Evolutionary conservation across 345 rosid genomes (phyloP).

Genomic region (Mangifera indica): DNA sequence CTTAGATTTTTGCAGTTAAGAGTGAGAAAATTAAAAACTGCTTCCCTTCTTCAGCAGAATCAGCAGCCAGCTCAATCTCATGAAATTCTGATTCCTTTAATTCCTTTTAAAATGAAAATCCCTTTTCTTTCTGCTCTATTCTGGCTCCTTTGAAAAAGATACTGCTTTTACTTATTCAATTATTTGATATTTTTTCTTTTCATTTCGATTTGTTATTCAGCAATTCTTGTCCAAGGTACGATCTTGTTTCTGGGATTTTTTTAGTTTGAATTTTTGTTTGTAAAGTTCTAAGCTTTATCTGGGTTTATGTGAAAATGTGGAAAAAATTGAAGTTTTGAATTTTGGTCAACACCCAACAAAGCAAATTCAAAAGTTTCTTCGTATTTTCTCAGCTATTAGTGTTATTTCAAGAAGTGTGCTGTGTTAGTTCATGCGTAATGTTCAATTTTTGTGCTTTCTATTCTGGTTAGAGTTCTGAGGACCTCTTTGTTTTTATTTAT

Average conservation of each 20-base stretch:
- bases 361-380: background rate
- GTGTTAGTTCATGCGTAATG: background rate
- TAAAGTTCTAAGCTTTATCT: background rate
- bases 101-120: background rate
- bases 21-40: background rate
- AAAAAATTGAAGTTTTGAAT: background rate
- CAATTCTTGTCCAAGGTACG: background rate
- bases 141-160: background rate
- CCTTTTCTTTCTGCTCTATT: background rate
- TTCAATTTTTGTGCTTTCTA: background rate
- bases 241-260: slow-evolving; percentile 9
- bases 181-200: background rate
- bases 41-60: background rate
- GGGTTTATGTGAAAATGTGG: background rate
- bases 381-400: slow-evolving; percentile 2
- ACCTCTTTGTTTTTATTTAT: background rate
- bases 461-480: background rate
- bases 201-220: background rate
- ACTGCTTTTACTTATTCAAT: background rate
- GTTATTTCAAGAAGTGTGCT: background rate
- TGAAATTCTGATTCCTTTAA: background rate
- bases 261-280: background rate
- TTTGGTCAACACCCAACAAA: background rate
- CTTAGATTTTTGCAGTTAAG: background rate
- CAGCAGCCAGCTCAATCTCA: slow-evolving; percentile 1